phyloP scores from a whole-genome alignment of 2,329 filamentous ascomycete genomes.

The Aspergillus sojae region DNA sequence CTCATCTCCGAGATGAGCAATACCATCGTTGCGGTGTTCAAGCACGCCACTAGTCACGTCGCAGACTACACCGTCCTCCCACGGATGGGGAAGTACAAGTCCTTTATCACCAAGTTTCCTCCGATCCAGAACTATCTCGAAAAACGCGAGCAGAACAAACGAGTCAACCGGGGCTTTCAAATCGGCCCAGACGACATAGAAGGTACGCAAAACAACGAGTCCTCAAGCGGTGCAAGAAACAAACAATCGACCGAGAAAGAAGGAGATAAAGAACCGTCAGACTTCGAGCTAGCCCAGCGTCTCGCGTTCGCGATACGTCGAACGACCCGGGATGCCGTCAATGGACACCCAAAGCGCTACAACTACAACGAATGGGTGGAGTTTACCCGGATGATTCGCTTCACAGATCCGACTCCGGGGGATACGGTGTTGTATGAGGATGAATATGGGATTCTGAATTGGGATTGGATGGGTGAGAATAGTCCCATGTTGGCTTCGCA shows the following conservation, averaged over 20 bases:
- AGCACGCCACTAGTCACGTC: constrained; percentile 61
- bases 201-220: constrained; percentile 18
- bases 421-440: constrained; percentile 51
- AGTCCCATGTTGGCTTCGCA: constrained; percentile 67
- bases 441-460: constrained; percentile 63
- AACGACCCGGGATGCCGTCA: constrained; percentile 40
- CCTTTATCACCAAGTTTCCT: constrained; percentile 51
- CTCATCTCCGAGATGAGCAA: constrained; percentile 82
- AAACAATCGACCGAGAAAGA: constrained; percentile 46
- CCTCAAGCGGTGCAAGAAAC: neutral
- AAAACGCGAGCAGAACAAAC: constrained; percentile 45
- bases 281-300: constrained; percentile 62
- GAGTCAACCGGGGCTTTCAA: constrained; percentile 52
- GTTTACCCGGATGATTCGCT: constrained; percentile 74
- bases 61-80: constrained; percentile 70
- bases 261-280: constrained; percentile 49
- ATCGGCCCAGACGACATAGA: constrained; percentile 39
- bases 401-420: constrained; percentile 45
- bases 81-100: constrained; percentile 58
- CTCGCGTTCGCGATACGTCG: constrained; percentile 71
- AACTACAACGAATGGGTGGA: constrained; percentile 84
- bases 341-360: constrained; percentile 61
- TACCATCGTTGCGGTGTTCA: constrained; percentile 72
- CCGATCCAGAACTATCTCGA: constrained; percentile 43
- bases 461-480: constrained; percentile 73